Evolutionary conservation across 176 grass and related monocot species (phyloP), one percentile per base, ranked within the genome.

Genomic region (Cenchrus americanus): DNA sequence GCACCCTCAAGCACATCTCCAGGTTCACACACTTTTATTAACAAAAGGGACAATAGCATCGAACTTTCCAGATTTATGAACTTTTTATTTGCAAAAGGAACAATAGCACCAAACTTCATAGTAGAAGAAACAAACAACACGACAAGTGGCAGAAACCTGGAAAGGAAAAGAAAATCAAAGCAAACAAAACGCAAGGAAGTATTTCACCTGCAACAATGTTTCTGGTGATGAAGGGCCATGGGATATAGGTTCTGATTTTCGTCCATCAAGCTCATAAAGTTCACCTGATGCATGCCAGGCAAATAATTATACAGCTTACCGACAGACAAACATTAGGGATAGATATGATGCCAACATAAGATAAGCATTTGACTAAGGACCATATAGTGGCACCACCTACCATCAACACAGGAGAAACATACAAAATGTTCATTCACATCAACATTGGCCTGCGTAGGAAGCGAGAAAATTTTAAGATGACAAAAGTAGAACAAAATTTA

Each of bases 351-450:
- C 12, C 41, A 85, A 70, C 17, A 55, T 53, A 70, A 78, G n/a
- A 68, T 55, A 65, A 24, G 8, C 37, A 30, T 85, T 71, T 62
- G 59, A 60, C 18, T 61, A 57, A 14, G 42, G 6, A 43, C 7
- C 8, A 75, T 52, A 21, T 60, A 21, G 15, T 32, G 12, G 17
- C 26, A 55, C 12, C 30, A 89, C 89, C 11, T 87, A 99, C 96
- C 96, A 87, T 99, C 96, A 84, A 96, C 87, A 89, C 93, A 98
- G 40, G 96, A 94, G 83, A 96, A 98, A 83, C 96, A 98, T 75
- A 96, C 91, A 87, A 94, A 98, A 84, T 98, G 96, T 71, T 96
- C 91, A 30, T 92, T 81, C 19, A 98, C 96, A 69, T 95, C 83
- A 76, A 89, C 83, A 87, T 79, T 92, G 34, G 85, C 89, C 96